Evolutionary conservation across 768 basidiomycete genomes (phyloP), one percentile per base, ranked within the genome.

Genomic region (Lactarius sanguifluus): DNA sequence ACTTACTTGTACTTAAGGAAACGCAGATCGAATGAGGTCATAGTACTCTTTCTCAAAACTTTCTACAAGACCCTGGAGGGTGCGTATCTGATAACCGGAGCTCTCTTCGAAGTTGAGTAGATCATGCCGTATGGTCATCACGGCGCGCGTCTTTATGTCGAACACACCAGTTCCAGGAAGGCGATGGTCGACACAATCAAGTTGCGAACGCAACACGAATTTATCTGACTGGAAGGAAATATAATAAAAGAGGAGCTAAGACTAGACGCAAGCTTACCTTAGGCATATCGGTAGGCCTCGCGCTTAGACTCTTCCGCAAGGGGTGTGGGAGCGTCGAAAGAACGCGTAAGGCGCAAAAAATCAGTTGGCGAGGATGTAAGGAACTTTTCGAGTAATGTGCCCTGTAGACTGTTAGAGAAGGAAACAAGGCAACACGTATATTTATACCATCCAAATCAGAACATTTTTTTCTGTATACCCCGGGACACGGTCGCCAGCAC

Each of bases 1-100:
- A 47, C 62, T 60, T 68, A 92, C 91, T 85, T 89, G 75, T 94
- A 98, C 79, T 98, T 98, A 62, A 99, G 81, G 79, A 98, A 98
- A 96, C 1, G 94, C 96, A 16, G 93, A 90, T 5, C 96, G 86
- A 71, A 96, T 88, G 47, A 99, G 85, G 73, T 99, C 96, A 75
- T 94, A 97, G 72, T 94, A 94, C 75, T 99, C 96, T 68, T 85
- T 82, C 77, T 99, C 96, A 70, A 96, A 98, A 67, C 92, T 94
- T 72, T 90, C 86, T 7, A 83, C 73, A 1, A 78, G 71, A 0
- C 96, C 95, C 9, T 83, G 80, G 56, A 86, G 79, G 1, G 75
- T 80, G 41, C 81, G 82, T 70, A 97, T 90, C 57, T 87, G 77
- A 75, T 94, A 96, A 0, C 88, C 91, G 28, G 89, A 85, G 70